Conservation (phyloP, 805 yeast genomes). For the Schwanniomyces sp. region DNA sequence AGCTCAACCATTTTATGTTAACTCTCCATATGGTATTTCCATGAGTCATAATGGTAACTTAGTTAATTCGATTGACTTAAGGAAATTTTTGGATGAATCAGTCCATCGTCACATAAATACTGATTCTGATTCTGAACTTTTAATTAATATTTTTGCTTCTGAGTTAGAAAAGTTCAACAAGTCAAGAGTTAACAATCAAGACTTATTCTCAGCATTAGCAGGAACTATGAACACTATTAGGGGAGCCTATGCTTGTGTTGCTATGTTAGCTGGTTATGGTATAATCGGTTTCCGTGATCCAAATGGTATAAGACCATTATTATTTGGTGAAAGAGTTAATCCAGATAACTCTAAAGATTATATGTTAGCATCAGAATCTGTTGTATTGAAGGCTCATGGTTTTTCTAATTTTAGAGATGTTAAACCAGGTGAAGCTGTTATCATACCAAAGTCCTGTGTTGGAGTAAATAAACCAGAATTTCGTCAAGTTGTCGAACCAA, state of each 20-base stretch:
- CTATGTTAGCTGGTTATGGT: constrained; percentile 95
- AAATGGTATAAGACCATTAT: constrained; percentile 89
- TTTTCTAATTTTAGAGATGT: constrained; percentile 78
- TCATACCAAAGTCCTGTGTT: constrained; percentile 70
- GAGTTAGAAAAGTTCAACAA: constrained; percentile 90
- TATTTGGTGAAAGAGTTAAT: constrained; percentile 77
- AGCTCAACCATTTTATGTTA: constrained; percentile 98
- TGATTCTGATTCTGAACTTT: constrained; percentile 90
- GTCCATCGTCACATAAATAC: constrained; percentile 98
- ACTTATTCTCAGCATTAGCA: constrained; percentile 79
- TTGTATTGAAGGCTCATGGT: constrained; percentile 90
- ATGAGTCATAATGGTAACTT: constrained; percentile 93
- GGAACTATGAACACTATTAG: constrained; percentile 81
- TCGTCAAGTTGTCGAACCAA: constrained; percentile 78
- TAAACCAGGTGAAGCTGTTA: constrained; percentile 94
- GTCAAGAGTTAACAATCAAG: constrained; percentile 87
- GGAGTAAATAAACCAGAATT: constrained; percentile 64
- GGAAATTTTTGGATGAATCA: constrained; percentile 80
- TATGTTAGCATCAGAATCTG: constrained; percentile 95
- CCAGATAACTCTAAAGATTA: constrained; percentile 74
- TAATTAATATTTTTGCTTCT: constrained; percentile 87
- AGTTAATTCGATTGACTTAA: constrained; percentile 79
- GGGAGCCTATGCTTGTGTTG: constrained; percentile 97
- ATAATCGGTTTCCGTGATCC: constrained; percentile 96
- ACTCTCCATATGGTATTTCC: constrained; percentile 92